Conservation (phyloP, 805 yeast genomes). For the Myxozyma vanderwaltii region DNA sequence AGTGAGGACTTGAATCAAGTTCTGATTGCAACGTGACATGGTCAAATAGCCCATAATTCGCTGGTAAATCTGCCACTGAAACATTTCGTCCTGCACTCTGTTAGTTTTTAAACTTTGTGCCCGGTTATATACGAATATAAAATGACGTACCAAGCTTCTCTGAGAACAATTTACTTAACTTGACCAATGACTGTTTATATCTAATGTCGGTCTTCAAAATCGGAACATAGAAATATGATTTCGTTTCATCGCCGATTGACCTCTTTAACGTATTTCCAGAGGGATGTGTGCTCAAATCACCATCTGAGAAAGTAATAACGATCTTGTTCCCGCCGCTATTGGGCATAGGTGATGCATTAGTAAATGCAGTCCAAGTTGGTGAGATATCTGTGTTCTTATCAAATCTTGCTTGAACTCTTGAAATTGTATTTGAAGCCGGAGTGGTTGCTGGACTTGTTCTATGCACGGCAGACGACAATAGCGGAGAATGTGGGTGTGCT, state of each 20-base stretch:
- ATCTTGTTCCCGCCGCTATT: background rate
- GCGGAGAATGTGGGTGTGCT: too few species aligned
- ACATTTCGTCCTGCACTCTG: background rate
- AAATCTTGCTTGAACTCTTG: too few species aligned
- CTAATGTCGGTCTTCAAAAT: background rate
- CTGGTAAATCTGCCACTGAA: conserved; percentile 4
- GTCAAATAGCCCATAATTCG: conserved; percentile 12
- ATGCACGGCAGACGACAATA: too few species aligned
- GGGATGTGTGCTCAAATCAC: background rate
- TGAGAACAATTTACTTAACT: background rate
- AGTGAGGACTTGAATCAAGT: background rate
- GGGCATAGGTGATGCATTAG: background rate
- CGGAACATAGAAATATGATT: conserved; percentile 4
- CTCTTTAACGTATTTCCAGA: conserved; percentile 2
- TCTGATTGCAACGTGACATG: conserved; percentile 7
- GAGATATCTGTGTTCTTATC: background rate
- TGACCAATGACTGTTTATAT: background rate
- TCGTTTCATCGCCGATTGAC: background rate
- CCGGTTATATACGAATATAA: background rate
- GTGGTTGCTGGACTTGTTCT: too few species aligned
- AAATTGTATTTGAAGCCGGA: too few species aligned
- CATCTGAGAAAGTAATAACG: conserved; percentile 4
- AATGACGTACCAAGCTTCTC: background rate
- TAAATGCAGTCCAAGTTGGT: background rate
- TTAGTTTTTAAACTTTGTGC: background rate